Conservation (phyloP, 2,329 filamentous ascomycete genomes). For the Trematosphaeria pertusa region DNA sequence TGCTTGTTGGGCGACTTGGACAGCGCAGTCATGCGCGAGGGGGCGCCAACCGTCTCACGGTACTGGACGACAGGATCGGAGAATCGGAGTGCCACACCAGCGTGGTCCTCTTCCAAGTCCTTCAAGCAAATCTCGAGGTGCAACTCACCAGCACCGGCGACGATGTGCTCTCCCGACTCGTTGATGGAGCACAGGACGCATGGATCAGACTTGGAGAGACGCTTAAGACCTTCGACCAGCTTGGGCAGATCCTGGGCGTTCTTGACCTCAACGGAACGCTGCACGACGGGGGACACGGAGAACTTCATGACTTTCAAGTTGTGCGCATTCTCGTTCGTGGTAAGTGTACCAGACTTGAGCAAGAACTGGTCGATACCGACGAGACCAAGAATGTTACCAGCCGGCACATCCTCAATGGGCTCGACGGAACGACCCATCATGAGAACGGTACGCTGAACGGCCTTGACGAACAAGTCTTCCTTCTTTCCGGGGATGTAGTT, state of each 20-base stretch:
- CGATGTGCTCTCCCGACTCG: constrained; percentile 97
- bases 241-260: constrained; percentile 99
- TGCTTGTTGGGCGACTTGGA: constrained; percentile 99
- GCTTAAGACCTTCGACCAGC: constrained; percentile 99
- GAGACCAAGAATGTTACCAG: constrained; percentile 99
- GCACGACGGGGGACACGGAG: constrained; percentile 98
- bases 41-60: constrained; percentile 89
- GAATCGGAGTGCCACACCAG: constrained; percentile 95
- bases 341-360: constrained; percentile 99
- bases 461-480: constrained; percentile 99
- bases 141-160: constrained; percentile 98
- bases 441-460: constrained; percentile 98
- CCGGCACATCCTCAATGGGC: constrained; percentile 98
- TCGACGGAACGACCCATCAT: constrained; percentile 99
- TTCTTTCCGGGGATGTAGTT: constrained; percentile 99
- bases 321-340: constrained; percentile 95
- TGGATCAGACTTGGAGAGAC: constrained; percentile 99
- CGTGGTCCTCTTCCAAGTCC: constrained; percentile 99
- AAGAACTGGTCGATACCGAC: constrained; percentile 99
- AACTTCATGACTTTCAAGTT: constrained; percentile 99
- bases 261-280: constrained; percentile 99
- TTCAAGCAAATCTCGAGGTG: constrained; percentile 99
- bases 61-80: constrained; percentile 98
- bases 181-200: constrained; percentile 91
- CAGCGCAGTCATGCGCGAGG: constrained; percentile 93